A percentile compares a stretch with the other conserved stretches of the same genome.
Conservation (phyloP, 176 grass and related monocot genomes). For the Calamus simplicifolius region DNA sequence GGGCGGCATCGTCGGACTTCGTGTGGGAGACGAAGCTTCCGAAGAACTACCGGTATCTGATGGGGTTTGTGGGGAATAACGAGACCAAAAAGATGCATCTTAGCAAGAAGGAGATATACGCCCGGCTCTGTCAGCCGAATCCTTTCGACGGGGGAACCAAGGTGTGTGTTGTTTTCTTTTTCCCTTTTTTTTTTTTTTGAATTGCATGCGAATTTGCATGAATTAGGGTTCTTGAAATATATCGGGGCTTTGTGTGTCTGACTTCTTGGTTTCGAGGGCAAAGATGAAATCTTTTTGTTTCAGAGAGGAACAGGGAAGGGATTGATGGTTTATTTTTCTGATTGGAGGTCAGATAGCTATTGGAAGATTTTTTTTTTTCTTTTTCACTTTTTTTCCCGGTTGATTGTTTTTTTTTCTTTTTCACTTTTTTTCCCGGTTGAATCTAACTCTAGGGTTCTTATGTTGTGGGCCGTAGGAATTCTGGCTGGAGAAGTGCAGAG, state of each 20-base stretch:
- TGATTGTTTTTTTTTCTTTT: constrained; percentile 19
- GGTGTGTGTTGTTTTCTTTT: constrained; percentile 11
- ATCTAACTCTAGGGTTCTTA: not conserved
- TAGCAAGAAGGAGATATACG: constrained; percentile 66
- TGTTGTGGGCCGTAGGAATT: constrained; percentile 46
- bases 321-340: too few relatives aligned
- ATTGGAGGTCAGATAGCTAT: too few relatives aligned
- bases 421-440: not conserved
- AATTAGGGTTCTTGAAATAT: not conserved
- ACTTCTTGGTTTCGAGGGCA: not conserved
- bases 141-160: constrained; percentile 58
- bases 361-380: too few relatives aligned
- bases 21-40: constrained; percentile 86
- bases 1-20: constrained; percentile 49
- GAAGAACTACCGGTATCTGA: constrained; percentile 40
- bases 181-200: not conserved
- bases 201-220: not conserved
- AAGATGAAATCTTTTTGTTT: too few relatives aligned
- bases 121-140: constrained; percentile 42
- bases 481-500: constrained; percentile 69
- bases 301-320: too few relatives aligned
- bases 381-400: too few relatives aligned
- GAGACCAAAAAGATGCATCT: constrained; percentile 6
- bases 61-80: constrained; percentile 12
- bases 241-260: too few relatives aligned